These are phyloP conservation scores for Deakozyma indianensis DNA, from an alignment of 805 yeast genomes.

Conservation along the genomic window DNA sequence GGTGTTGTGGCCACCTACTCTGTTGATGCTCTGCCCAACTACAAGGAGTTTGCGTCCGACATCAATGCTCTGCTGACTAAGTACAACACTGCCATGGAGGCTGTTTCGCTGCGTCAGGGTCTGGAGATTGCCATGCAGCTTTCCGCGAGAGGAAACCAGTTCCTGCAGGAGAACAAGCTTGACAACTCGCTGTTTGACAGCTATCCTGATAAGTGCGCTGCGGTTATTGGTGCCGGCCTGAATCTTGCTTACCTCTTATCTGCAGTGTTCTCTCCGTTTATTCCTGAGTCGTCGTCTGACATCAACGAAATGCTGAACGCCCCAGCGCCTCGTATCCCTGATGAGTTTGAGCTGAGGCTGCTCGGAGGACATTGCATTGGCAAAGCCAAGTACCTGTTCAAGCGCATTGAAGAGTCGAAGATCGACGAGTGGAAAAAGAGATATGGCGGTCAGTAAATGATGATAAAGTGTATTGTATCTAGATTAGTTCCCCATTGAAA, in stretches of 20 bases:
- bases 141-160: constrained; percentile 85
- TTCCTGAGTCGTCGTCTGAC: constrained; percentile 67
- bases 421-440: constrained; percentile 72
- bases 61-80: constrained; percentile 43
- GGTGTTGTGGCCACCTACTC: constrained; percentile 72
- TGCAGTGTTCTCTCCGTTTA: constrained; percentile 70
- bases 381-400: constrained; percentile 82
- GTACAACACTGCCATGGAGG: constrained; percentile 64
- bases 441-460: constrained; percentile 62
- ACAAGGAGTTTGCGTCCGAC: constrained; percentile 29
- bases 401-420: constrained; percentile 81
- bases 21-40: constrained; percentile 29
- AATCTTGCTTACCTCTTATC: constrained; percentile 79
- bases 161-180: constrained; percentile 89
- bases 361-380: constrained; percentile 76
- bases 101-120: constrained; percentile 64
- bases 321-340: constrained; percentile 66
- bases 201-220: constrained; percentile 69
- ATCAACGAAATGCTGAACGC: constrained; percentile 73
- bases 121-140: constrained; percentile 83
- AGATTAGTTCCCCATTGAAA: too few species aligned
- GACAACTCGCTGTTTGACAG: constrained; percentile 75
- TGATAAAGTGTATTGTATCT: too few species aligned
- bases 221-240: constrained; percentile 83
- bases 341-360: constrained; percentile 54